Evolutionary conservation across 1,139 yeast genomes (phyloP).

Genomic region (Diutina neorugosa): DNA sequence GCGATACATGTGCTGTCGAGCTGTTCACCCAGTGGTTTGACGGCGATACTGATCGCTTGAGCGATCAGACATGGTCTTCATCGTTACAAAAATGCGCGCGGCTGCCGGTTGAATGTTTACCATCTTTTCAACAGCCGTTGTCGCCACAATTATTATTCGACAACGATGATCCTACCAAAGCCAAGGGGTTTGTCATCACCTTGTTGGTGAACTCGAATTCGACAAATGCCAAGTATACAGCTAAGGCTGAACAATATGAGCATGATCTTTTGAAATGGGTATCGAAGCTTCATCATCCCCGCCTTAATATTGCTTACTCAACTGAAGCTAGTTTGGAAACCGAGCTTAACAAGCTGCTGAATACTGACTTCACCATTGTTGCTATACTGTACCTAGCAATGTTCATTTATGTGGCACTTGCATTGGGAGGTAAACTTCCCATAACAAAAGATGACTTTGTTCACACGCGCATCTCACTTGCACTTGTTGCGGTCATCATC

Average conservation of each 20-base stretch:
- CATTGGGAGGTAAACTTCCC: conserved; percentile 52
- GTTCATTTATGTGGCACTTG: conserved; percentile 58
- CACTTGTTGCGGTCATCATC: conserved; percentile 69
- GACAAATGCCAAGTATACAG: conserved; percentile 22
- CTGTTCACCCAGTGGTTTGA: conserved; percentile 82
- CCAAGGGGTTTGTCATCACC: conserved; percentile 70
- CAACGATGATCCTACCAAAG: conserved; percentile 36
- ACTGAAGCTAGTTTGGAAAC: conserved; percentile 77
- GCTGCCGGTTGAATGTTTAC: conserved; percentile 83
- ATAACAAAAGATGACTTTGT: conserved; percentile 25
- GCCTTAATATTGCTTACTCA: conserved; percentile 57
- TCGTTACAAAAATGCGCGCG: conserved; percentile 49
- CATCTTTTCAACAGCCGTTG: conserved; percentile 84
- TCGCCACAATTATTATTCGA: conserved; percentile 56
- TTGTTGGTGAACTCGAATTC: conserved; percentile 43
- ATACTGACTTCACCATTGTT: conserved; percentile 65
- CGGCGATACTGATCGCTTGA: conserved; percentile 45
- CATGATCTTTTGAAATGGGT: conserved; percentile 43
- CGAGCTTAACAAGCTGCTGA: conserved; percentile 72
- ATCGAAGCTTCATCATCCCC: conserved; percentile 29
- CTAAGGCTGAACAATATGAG: conserved; percentile 55
- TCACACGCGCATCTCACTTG: conserved; percentile 60
- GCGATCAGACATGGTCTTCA: conserved; percentile 39
- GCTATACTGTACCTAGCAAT: conserved; percentile 69
- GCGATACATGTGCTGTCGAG: conserved; percentile 76